Conservation (phyloP, 768 basidiomycete genomes). For the Hericium coralloides region DNA sequence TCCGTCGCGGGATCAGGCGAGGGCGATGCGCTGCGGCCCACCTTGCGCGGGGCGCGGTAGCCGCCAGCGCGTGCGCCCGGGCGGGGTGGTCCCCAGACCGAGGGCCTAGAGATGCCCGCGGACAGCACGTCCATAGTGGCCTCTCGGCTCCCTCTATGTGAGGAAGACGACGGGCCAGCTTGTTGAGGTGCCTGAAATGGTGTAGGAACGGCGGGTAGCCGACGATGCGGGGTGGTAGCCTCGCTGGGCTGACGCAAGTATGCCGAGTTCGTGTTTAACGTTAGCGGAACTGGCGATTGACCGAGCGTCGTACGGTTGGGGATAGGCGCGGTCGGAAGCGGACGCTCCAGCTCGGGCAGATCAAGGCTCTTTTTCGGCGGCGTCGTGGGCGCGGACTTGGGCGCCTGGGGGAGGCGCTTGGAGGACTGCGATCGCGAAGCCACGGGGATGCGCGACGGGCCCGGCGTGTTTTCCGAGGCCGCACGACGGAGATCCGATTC, state of each 20-base stretch:
- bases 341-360: background rate
- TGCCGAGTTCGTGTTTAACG: background rate
- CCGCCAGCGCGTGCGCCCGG: background rate
- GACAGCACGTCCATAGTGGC: background rate
- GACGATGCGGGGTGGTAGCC: background rate
- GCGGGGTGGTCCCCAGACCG: background rate
- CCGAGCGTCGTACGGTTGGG: background rate
- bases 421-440: background rate
- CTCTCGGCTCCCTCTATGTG: background rate
- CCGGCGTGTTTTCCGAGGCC: background rate
- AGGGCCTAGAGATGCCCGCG: background rate
- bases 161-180: background rate
- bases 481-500: background rate
- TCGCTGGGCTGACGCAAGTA: background rate
- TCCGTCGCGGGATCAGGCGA: background rate
- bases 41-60: background rate
- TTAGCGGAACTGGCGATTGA: background rate
- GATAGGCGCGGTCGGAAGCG: background rate
- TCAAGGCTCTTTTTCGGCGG: background rate
- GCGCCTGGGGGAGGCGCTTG: background rate
- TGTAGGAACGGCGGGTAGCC: background rate
- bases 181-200: background rate
- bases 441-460: conserved; percentile 3
- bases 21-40: background rate
- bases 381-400: conserved; percentile 1